phyloP scores from a whole-genome alignment of 139 green algal genomes.

The Coelastrella sp. region DNA sequence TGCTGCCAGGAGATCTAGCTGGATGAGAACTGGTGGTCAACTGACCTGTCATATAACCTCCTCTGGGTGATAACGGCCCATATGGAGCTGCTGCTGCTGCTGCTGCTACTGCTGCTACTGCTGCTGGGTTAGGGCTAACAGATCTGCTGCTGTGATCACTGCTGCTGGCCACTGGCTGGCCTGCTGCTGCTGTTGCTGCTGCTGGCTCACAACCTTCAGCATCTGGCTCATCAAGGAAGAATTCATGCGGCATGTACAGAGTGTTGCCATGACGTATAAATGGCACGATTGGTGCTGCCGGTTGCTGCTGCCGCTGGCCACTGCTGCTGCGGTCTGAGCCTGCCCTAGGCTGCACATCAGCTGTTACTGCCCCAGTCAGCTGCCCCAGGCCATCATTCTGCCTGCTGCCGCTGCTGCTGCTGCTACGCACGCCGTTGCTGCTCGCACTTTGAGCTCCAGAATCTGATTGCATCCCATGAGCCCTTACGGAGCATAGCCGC shows the following conservation, averaged over 20 bases:
- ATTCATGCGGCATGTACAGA: neutral
- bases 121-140: neutral
- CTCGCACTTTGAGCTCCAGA: neutral
- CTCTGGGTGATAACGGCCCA: neutral
- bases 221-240: neutral
- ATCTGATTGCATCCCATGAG: neutral
- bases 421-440: neutral
- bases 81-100: slow-evolving; percentile 26
- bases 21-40: neutral
- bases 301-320: neutral
- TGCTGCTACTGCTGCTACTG: neutral
- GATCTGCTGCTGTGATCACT: neutral
- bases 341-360: neutral
- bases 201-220: neutral
- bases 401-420: neutral
- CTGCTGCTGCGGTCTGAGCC: neutral
- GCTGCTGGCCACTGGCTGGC: slow-evolving; percentile 1
- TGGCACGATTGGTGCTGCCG: neutral
- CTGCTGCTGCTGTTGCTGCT: neutral
- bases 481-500: neutral
- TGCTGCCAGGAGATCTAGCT: slow-evolving; percentile 12
- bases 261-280: neutral
- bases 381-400: too few species aligned
- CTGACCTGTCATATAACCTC: slow-evolving; percentile 27
- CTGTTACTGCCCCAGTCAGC: neutral